Evolutionary conservation across 768 basidiomycete species (phyloP).

Genomic region (Podaxis pistillaris): DNA sequence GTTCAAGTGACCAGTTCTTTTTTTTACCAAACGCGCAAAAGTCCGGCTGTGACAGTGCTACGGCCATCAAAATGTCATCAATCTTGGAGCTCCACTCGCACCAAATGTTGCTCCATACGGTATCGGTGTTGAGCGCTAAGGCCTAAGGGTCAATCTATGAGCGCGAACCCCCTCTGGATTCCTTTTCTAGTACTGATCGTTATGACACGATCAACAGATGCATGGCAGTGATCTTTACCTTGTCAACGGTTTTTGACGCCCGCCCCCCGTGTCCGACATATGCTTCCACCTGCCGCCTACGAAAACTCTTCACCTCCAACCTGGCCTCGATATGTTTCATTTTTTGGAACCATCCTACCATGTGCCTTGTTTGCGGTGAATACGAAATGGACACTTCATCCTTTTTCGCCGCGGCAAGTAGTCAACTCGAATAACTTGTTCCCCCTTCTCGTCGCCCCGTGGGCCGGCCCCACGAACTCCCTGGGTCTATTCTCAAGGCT

Average conservation of each 20-base stretch:
- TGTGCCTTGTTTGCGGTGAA: slow-evolving; percentile 16
- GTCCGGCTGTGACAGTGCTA: too few species aligned
- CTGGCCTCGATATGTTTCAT: neutral
- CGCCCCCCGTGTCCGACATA: neutral
- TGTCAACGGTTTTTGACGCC: neutral
- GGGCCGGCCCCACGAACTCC: slow-evolving; percentile 28
- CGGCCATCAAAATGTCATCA: too few species aligned
- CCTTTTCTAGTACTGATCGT: too few species aligned
- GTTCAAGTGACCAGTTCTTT: too few species aligned
- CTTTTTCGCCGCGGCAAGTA: slow-evolving; percentile 37
- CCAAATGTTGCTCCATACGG: too few species aligned
- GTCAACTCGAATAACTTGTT: slow-evolving; percentile 31
- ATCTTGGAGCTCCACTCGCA: too few species aligned
- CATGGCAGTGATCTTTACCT: neutral
- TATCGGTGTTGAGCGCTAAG: too few species aligned
- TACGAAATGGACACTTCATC: slow-evolving; percentile 17
- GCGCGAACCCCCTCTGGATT: too few species aligned
- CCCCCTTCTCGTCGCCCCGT: slow-evolving; percentile 34
- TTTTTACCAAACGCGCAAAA: too few species aligned
- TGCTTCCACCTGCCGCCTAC: neutral
- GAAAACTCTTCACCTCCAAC: neutral
- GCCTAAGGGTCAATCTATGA: too few species aligned
- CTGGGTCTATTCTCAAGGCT: slow-evolving; percentile 25
- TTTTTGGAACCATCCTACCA: slow-evolving; percentile 16
- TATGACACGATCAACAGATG: too few species aligned